A percentile compares a stretch with the other conserved stretches of the same genome.
Evolutionary conservation across 2,329 filamentous ascomycete species (phyloP).

Genomic region (Xylariaceae sp.): DNA sequence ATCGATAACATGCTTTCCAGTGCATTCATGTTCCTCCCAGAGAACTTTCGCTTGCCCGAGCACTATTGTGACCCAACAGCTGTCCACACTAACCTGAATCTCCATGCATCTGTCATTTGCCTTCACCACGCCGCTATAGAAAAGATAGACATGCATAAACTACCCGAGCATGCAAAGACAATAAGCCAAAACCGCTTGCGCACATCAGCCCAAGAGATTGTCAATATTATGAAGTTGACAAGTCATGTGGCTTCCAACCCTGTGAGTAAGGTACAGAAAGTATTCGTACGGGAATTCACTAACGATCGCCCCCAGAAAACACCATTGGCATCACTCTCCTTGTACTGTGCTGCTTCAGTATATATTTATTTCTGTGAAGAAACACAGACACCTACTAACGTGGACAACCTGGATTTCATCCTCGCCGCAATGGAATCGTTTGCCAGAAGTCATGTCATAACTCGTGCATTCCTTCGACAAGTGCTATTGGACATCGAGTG

Average conservation of each 20-base stretch:
- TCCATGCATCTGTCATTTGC: constrained; percentile 84
- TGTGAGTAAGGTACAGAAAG: constrained; percentile 44
- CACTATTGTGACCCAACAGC: constrained; percentile 67
- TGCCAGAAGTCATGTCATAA: constrained; percentile 69
- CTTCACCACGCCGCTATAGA: constrained; percentile 85
- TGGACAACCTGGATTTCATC: constrained; percentile 65
- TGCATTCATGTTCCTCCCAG: constrained; percentile 74
- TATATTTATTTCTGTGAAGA: constrained; percentile 67
- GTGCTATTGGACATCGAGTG: constrained; percentile 73
- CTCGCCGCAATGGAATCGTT: constrained; percentile 74
- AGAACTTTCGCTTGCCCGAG: constrained; percentile 65
- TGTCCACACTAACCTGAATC: constrained; percentile 80
- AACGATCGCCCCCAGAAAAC: constrained; percentile 54
- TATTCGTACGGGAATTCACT: constrained; percentile 2
- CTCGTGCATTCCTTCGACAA: constrained; percentile 80
- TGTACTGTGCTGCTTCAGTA: constrained; percentile 81
- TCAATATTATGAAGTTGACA: constrained; percentile 75
- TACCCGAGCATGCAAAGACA: constrained; percentile 61
- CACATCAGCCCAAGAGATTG: constrained; percentile 78
- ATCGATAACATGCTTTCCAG: constrained; percentile 79
- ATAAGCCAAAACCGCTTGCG: constrained; percentile 70
- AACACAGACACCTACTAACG: constrained; percentile 43
- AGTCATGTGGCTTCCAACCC: constrained; percentile 63
- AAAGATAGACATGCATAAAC: constrained; percentile 68
- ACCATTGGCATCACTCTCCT: constrained; percentile 73